Conservation (phyloP, 139 green algal species). For the Raphidocelis subcapitata region DNA sequence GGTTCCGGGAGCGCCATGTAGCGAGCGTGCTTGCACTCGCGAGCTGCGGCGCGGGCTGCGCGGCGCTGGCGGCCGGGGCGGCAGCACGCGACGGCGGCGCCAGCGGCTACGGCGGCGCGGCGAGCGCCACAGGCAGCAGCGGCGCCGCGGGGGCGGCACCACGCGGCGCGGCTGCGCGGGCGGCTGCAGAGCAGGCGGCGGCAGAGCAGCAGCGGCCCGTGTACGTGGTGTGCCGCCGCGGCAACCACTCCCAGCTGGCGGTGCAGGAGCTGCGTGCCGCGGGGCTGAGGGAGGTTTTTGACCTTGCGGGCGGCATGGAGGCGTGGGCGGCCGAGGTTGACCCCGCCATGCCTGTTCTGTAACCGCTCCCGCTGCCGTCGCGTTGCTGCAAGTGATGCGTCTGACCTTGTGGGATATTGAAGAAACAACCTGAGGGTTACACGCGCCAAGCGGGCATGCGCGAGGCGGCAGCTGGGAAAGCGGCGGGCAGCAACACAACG, state of each 20-base stretch:
- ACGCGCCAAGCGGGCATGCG: too few relatives aligned
- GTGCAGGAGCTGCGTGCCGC: constrained; percentile 57
- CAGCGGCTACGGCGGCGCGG: too few relatives aligned
- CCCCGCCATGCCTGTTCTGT: constrained; percentile 43
- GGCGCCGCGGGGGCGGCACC: neutral
- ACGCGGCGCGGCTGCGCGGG: neutral
- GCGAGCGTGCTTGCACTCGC: neutral
- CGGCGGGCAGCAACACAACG: too few relatives aligned
- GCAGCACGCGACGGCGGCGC: too few relatives aligned
- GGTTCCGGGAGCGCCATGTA: neutral
- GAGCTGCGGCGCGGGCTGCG: neutral
- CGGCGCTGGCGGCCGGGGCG: too few relatives aligned
- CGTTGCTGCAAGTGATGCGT: too few relatives aligned
- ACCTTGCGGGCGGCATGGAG: constrained; percentile 82
- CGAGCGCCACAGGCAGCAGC: neutral
- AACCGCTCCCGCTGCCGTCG: too few relatives aligned
- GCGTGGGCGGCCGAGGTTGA: constrained; percentile 73
- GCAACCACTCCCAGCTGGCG: constrained; percentile 93
- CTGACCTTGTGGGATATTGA: too few relatives aligned
- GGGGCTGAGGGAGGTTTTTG: constrained; percentile 60
- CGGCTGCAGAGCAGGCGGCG: neutral
- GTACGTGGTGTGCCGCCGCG: constrained; percentile 86
- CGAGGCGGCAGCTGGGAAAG: too few relatives aligned
- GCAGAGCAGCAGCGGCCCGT: constrained; percentile 28
- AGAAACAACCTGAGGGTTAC: too few relatives aligned